A percentile compares a stretch with the other conserved stretches of the same genome.
Conservation (phyloP, 2,329 filamentous ascomycete genomes). For the Decorospora gaudefroyi region DNA sequence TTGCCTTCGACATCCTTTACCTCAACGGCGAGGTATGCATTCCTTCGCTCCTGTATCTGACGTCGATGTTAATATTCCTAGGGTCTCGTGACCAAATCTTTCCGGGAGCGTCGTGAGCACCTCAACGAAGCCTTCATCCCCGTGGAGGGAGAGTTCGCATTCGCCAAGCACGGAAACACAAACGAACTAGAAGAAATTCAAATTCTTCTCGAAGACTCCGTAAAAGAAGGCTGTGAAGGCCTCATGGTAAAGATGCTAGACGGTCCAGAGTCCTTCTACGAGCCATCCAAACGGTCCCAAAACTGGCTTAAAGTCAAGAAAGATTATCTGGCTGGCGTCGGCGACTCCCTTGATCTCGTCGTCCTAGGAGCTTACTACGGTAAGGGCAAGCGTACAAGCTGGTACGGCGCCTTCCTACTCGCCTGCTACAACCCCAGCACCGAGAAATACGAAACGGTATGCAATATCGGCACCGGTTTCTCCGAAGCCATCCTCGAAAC, state of each 20-base stretch:
- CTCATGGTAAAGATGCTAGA: slow-evolving; percentile 99
- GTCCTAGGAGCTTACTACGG: slow-evolving; percentile 94
- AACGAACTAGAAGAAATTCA: slow-evolving; percentile 94
- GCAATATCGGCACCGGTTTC: slow-evolving; percentile 98
- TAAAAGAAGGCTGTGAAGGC: slow-evolving; percentile 95
- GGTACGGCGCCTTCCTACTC: slow-evolving; percentile 93
- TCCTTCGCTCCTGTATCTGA: background rate
- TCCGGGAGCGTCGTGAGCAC: slow-evolving; percentile 80
- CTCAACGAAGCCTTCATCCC: slow-evolving; percentile 73
- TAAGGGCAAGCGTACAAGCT: slow-evolving; percentile 91
- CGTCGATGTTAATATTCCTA: slow-evolving; percentile 36
- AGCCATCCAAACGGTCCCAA: slow-evolving; percentile 91
- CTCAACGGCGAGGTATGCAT: slow-evolving; percentile 77
- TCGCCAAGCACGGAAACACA: slow-evolving; percentile 84
- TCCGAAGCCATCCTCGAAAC: slow-evolving; percentile 92
- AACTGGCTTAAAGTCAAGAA: slow-evolving; percentile 99
- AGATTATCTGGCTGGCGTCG: slow-evolving; percentile 91
- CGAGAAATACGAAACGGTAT: slow-evolving; percentile 91
- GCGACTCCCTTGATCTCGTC: slow-evolving; percentile 94
- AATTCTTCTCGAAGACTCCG: slow-evolving; percentile 85
- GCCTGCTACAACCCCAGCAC: slow-evolving; percentile 84
- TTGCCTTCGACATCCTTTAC: slow-evolving; percentile 93
- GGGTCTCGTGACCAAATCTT: slow-evolving; percentile 80
- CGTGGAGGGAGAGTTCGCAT: slow-evolving; percentile 86
- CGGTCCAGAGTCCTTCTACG: slow-evolving; percentile 88